phyloP scores from a whole-genome alignment of 2,329 filamentous ascomycete species.

The Pseudogymnoascus sp. region DNA sequence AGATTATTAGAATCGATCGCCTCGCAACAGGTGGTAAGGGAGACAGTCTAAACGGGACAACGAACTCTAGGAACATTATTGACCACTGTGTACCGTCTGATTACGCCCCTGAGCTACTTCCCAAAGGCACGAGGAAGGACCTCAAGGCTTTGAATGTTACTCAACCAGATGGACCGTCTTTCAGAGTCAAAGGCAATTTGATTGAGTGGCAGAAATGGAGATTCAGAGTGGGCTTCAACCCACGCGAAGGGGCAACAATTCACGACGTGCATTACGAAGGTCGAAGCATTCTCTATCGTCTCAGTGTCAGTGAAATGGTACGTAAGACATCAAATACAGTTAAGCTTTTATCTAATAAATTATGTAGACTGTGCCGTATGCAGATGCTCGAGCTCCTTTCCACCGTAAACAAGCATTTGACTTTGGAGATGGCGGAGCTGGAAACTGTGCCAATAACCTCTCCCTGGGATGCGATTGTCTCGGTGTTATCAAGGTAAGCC shows the following conservation, averaged over 20 bases:
- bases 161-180: slow-evolving; percentile 55
- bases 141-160: slow-evolving; percentile 52
- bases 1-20: not conserved
- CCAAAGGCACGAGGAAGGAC: slow-evolving; percentile 33
- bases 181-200: slow-evolving; percentile 39
- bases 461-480: slow-evolving; percentile 60
- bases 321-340: not conserved
- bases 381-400: slow-evolving; percentile 51
- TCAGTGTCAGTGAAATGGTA: slow-evolving; percentile 52
- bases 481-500: slow-evolving; percentile 47
- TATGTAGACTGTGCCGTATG: slow-evolving; percentile 46
- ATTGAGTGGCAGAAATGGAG: slow-evolving; percentile 49
- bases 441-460: slow-evolving; percentile 57
- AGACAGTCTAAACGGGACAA: not conserved
- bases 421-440: slow-evolving; percentile 57
- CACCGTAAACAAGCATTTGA: slow-evolving; percentile 62
- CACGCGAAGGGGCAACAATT: slow-evolving; percentile 50
- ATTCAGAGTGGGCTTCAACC: slow-evolving; percentile 54
- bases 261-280: slow-evolving; percentile 54
- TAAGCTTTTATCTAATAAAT: not conserved
- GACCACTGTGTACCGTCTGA: not conserved
- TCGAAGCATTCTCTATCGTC: slow-evolving; percentile 48
- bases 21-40: not conserved
- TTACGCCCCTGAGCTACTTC: slow-evolving; percentile 32
- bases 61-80: not conserved